Evolutionary conservation across 257 asterid genomes (phyloP).

Genomic region (Solanum chaucha): DNA sequence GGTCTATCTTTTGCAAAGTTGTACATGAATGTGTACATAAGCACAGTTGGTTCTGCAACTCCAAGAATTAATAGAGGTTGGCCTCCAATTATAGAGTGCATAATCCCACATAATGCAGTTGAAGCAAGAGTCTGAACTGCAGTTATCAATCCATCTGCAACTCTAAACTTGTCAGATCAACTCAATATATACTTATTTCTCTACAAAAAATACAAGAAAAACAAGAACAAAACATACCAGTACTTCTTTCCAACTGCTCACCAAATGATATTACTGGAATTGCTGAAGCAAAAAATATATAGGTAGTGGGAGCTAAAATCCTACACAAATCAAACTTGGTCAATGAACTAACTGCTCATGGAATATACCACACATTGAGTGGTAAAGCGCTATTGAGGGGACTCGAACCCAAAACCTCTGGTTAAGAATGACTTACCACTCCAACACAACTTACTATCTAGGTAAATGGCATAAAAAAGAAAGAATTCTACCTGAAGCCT

Average conservation of each 20-base stretch:
- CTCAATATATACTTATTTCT: neutral
- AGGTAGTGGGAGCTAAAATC: conserved; percentile 53
- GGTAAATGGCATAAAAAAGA: neutral
- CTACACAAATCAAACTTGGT: conserved; percentile 1
- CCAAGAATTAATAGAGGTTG: conserved; percentile 15
- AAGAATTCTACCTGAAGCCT: conserved; percentile 4
- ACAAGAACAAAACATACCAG: conserved; percentile 18
- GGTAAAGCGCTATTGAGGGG: neutral
- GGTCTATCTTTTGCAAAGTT: conserved; percentile 17
- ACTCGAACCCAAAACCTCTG: neutral
- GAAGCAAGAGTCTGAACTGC: conserved; percentile 19
- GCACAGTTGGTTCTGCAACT: conserved; percentile 22
- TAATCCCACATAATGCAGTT: conserved; percentile 17
- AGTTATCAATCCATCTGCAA: conserved; percentile 9
- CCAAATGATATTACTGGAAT: conserved; percentile 61
- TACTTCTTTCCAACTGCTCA: conserved; percentile 53
- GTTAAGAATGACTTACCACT: neutral
- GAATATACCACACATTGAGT: no score
- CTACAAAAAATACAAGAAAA: neutral
- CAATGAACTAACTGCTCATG: neutral
- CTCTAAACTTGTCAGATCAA: neutral
- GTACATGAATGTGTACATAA: conserved; percentile 18
- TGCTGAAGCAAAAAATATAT: conserved; percentile 62
- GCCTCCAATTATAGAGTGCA: conserved; percentile 18
- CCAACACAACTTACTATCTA: neutral